Percentiles rank a stretch among this genome's conserved stretches.
Conservation (phyloP, 2,329 filamentous ascomycete species). For the Fusarium devonianum region DNA sequence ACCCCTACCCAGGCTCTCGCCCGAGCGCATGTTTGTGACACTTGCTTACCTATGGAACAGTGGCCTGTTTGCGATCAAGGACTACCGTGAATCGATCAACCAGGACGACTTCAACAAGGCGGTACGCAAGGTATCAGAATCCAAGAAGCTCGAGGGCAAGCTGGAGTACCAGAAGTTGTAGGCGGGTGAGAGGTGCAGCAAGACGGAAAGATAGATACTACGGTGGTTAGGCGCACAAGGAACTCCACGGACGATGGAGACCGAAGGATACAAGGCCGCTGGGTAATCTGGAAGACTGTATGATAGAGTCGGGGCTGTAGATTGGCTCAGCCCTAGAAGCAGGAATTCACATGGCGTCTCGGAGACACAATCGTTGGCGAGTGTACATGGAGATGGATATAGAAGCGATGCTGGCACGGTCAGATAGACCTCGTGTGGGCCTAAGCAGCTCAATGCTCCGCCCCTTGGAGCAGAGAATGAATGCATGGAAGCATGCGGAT, state of each 20-base stretch:
- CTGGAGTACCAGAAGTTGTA: constrained; percentile 96
- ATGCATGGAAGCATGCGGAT: neutral
- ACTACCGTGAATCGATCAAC: constrained; percentile 93
- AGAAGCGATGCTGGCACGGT: constrained; percentile 1
- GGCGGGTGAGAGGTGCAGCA: constrained; percentile 14
- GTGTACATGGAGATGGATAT: neutral
- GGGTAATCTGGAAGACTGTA: constrained; percentile 42
- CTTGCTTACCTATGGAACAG: constrained; percentile 55
- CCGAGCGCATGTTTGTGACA: neutral
- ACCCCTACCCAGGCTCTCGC: neutral
- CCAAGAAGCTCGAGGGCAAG: constrained; percentile 99
- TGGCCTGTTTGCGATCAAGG: constrained; percentile 97
- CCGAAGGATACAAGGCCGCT: constrained; percentile 26
- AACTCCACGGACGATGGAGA: constrained; percentile 16
- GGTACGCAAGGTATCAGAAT: constrained; percentile 94
- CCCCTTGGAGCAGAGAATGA: neutral
- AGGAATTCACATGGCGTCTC: constrained; percentile 40
- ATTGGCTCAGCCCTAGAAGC: constrained; percentile 36
- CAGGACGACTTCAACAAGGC: constrained; percentile 99
- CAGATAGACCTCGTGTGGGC: neutral
- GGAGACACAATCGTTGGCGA: constrained; percentile 21
- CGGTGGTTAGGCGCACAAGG: constrained; percentile 19
- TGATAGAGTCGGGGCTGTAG: constrained; percentile 38
- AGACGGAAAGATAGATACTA: constrained; percentile 19
- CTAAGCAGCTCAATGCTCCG: constrained; percentile 12